These are phyloP conservation scores for Penicillium thymicola DNA, from an alignment of 2,329 filamentous ascomycete species.

Conservation along the genomic window DNA sequence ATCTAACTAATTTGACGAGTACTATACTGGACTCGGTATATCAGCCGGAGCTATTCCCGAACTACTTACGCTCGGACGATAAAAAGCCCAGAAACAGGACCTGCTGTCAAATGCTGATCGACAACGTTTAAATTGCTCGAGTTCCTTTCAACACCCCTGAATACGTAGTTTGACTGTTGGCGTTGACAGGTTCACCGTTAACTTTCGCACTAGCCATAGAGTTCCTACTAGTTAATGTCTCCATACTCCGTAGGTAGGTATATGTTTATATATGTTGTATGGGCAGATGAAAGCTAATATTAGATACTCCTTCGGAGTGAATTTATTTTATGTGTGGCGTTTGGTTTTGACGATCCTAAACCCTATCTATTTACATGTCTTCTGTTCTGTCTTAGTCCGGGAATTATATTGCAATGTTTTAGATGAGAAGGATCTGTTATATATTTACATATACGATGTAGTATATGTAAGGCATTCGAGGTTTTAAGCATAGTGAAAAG, in stretches of 20 bases:
- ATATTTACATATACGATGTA: not conserved
- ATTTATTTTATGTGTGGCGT: not conserved
- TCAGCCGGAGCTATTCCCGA: not conserved
- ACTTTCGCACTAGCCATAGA: not conserved
- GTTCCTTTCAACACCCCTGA: constrained; percentile 1
- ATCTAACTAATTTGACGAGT: not conserved
- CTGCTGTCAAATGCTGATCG: constrained; percentile 7
- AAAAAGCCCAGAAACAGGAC: not conserved
- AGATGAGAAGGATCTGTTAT: not conserved
- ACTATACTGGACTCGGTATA: not conserved
- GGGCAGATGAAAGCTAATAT: not conserved
- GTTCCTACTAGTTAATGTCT: not conserved
- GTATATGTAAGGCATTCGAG: not conserved
- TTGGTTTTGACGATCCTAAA: not conserved
- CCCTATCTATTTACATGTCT: not conserved
- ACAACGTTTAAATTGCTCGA: constrained; percentile 3
- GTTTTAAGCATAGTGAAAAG: not conserved
- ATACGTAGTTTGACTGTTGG: not conserved
- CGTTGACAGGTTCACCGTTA: not conserved
- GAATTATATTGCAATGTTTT: not conserved
- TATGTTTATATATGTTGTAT: not conserved
- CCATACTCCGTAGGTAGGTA: not conserved
- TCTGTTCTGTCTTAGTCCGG: too few species aligned
- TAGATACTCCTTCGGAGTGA: not conserved
- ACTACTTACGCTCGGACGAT: not conserved